phyloP scores from a whole-genome alignment of 2,329 filamentous ascomycete species.

The Colletotrichum destructivum region DNA sequence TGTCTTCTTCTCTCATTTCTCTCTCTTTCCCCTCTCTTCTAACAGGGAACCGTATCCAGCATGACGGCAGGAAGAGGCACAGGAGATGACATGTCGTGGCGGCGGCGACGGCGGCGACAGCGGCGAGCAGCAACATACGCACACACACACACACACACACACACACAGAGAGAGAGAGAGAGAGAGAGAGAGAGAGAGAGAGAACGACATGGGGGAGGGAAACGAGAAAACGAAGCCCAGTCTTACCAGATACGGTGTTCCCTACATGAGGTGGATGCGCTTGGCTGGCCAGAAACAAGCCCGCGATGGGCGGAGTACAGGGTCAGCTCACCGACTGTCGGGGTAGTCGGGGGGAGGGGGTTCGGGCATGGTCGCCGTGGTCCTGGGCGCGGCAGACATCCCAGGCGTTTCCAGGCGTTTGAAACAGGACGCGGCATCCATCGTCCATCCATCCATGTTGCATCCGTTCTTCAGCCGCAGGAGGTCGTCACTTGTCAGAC shows the following conservation, averaged over 20 bases:
- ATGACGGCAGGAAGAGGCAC: neutral
- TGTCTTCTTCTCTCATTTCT: no score
- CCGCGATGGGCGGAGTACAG: slow-evolving; percentile 7
- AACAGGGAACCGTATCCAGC: no score
- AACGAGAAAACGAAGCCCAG: neutral
- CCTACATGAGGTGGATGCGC: slow-evolving; percentile 11
- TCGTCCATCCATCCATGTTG: no score
- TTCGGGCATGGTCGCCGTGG: no score
- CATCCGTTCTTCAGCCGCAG: neutral
- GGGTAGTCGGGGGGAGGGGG: neutral
- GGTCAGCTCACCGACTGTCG: neutral
- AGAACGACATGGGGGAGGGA: neutral
- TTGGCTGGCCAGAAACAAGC: neutral
- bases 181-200: no score
- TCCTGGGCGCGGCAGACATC: neutral
- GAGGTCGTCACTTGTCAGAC: neutral
- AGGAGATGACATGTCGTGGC: neutral
- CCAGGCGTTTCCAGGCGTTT: neutral
- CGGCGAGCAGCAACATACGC: no score
- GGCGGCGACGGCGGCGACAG: no score
- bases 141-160: no score
- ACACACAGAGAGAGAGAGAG: no score
- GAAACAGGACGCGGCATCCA: neutral
- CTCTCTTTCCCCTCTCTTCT: no score
- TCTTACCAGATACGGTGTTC: slow-evolving; percentile 1